Base-by-base conservation (phyloP, 2,329 filamentous ascomycete genomes). In the Calonectria leucothoes region DNA sequence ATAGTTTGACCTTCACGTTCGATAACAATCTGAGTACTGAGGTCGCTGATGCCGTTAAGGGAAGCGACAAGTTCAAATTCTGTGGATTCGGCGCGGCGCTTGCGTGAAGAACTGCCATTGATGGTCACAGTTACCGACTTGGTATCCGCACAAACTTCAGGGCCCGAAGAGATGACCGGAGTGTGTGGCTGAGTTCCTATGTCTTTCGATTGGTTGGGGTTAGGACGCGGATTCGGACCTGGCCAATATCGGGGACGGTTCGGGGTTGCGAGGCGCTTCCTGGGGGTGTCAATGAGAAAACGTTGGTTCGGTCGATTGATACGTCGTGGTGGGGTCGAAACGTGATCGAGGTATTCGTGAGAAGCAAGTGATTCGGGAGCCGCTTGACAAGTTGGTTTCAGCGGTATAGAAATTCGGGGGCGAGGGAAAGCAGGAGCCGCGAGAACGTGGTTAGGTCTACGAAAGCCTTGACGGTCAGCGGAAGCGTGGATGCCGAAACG, bases 11-110 rank as follows among this genome's bases (percentile, higher is more conserved):
- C 74, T 57, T 69, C n/a, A 37, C 79, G 78, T 72, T 66, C 45
- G 73, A 74, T 78, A 49, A 77, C 49, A 39, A 80, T 52, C 23
- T 72, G 70, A 45, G 70, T 49, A 42, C 49, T 69, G 25, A 57
- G 51, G 35, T 73, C 66, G 57, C 69, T 63, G 72, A 78, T 73
- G 45, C 72, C 71, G 70, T 77, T 75, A 42, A 75, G 42, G 37
- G 79, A 74, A 68, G 77, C 79, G 76, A 82, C 75, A 69, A 84
- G 75, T 70, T 83, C 81, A 65, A 82, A 74, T 76, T 83, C 82
- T 49, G 78, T 73, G 65, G 81, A 74, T 76, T 82, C 61, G 66
- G 82, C 81, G 68, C 66, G 76, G 70, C 82, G 81, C 71, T 83
- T 83, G 75, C 74, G 80, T 64, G 79, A 80, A 63, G 72, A 71